phyloP scores from a whole-genome alignment of 2,329 filamentous ascomycete species.

The Penicillium sp. region DNA sequence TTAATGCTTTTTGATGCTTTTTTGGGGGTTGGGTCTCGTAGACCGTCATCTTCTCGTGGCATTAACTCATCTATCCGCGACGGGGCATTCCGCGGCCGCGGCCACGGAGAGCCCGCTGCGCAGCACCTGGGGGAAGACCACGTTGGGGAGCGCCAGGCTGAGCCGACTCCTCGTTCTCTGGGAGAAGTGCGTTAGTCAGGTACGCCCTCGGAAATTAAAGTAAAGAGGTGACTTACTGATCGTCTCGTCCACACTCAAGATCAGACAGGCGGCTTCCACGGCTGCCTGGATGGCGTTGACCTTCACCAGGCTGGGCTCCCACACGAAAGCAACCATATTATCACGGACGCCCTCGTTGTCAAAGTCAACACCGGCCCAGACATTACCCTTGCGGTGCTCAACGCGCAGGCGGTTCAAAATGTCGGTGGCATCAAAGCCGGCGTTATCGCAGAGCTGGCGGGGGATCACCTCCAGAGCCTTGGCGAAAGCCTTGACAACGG shows the following conservation, averaged over 20 bases:
- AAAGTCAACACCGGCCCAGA: constrained; percentile 96
- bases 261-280: constrained; percentile 90
- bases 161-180: constrained; percentile 85
- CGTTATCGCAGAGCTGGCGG: constrained; percentile 95
- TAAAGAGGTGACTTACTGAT: constrained; percentile 59
- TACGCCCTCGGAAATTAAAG: not conserved
- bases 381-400: constrained; percentile 87
- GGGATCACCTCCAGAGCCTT: constrained; percentile 97
- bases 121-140: constrained; percentile 72
- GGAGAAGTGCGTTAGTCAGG: constrained; percentile 18
- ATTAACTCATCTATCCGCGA: constrained; percentile 25
- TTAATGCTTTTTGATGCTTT: constrained; percentile 7
- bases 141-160: constrained; percentile 74
- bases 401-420: constrained; percentile 95
- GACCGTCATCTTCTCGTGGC: constrained; percentile 24
- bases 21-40: constrained; percentile 11
- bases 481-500: constrained; percentile 95
- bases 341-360: constrained; percentile 84
- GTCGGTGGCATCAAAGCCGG: constrained; percentile 95
- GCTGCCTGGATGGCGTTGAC: constrained; percentile 95
- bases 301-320: constrained; percentile 96
- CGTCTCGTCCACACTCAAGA: constrained; percentile 94
- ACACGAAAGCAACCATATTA: constrained; percentile 94
- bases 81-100: constrained; percentile 82
- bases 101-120: constrained; percentile 80